Evolutionary conservation across 768 basidiomycete species (phyloP).

Genomic region (Mycena galopus): DNA sequence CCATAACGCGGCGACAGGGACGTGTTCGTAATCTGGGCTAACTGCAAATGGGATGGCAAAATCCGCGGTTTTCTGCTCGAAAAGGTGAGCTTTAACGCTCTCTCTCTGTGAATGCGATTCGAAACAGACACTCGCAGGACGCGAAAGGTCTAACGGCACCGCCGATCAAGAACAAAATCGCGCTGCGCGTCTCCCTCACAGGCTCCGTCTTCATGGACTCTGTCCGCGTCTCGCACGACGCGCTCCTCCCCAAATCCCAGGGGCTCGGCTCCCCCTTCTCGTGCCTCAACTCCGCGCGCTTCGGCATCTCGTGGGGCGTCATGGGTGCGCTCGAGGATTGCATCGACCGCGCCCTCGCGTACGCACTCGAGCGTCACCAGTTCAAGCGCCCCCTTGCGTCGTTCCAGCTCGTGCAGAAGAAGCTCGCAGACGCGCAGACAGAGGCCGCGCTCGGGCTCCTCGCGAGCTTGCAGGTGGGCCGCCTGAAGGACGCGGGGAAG

Average conservation of each 20-base stretch:
- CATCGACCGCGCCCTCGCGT: conserved; percentile 78
- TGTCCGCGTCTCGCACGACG: conserved; percentile 79
- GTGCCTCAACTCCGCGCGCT: conserved; percentile 92
- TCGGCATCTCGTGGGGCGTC: conserved; percentile 93
- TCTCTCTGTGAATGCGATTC: not conserved
- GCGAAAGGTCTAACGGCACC: conserved; percentile 86
- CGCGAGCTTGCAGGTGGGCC: conserved; percentile 84
- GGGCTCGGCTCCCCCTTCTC: conserved; percentile 91
- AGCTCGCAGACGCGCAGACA: conserved; percentile 93
- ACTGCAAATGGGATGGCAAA: conserved; percentile 93
- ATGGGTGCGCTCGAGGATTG: conserved; percentile 98
- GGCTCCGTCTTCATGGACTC: conserved; percentile 95
- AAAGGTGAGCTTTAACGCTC: conserved; percentile 65
- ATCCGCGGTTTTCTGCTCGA: conserved; percentile 92
- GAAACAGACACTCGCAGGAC: conserved; percentile 61
- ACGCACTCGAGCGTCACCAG: conserved; percentile 91
- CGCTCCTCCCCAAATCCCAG: conserved; percentile 80
- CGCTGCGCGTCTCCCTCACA: conserved; percentile 86
- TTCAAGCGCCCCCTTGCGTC: conserved; percentile 91
- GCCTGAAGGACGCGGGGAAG: conserved; percentile 84
- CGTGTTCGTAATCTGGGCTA: conserved; percentile 94
- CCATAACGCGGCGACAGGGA: conserved; percentile 64
- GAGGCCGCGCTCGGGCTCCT: conserved; percentile 85
- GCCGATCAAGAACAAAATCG: conserved; percentile 93
- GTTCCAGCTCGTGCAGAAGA: conserved; percentile 99